phyloP scores from a whole-genome alignment of 345 rosid genomes.

The Streptanthus diversifolius region DNA sequence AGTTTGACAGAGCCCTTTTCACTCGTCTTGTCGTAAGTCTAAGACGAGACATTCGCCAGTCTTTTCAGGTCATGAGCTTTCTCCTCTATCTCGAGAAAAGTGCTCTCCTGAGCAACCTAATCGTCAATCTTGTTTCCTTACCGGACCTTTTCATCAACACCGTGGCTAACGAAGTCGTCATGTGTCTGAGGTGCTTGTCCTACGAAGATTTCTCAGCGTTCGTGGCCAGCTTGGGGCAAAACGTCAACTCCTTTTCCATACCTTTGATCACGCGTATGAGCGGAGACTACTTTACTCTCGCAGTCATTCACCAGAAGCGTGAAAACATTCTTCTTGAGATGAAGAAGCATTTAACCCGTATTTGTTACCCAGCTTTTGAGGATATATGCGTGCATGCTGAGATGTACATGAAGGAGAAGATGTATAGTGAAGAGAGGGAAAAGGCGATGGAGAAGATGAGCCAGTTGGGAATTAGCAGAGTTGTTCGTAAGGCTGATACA shows the following conservation, averaged over 20 bases:
- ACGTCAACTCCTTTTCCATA: neutral
- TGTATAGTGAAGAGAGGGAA: neutral
- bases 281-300: constrained; percentile 27
- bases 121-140: constrained; percentile 21
- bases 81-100: constrained; percentile 57
- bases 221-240: neutral
- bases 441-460: neutral
- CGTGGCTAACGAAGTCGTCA: constrained; percentile 53
- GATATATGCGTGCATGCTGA: constrained; percentile 36
- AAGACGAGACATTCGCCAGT: constrained; percentile 41
- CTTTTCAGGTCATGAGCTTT: constrained; percentile 55
- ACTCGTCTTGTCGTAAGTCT: constrained; percentile 41
- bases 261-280: constrained; percentile 38
- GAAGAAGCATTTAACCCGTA: constrained; percentile 28
- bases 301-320: constrained; percentile 40
- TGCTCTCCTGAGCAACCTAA: constrained; percentile 16
- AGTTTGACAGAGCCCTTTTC: constrained; percentile 51
- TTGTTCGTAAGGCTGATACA: neutral
- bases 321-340: constrained; percentile 17
- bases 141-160: constrained; percentile 36
- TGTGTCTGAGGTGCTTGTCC: constrained; percentile 42
- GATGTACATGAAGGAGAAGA: neutral
- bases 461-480: neutral
- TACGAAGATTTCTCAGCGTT: constrained; percentile 6
- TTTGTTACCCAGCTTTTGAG: constrained; percentile 49